These are phyloP conservation scores for Chiua sp. DNA, from an alignment of 1,284 basidiomycete genomes.

Conservation along the genomic window DNA sequence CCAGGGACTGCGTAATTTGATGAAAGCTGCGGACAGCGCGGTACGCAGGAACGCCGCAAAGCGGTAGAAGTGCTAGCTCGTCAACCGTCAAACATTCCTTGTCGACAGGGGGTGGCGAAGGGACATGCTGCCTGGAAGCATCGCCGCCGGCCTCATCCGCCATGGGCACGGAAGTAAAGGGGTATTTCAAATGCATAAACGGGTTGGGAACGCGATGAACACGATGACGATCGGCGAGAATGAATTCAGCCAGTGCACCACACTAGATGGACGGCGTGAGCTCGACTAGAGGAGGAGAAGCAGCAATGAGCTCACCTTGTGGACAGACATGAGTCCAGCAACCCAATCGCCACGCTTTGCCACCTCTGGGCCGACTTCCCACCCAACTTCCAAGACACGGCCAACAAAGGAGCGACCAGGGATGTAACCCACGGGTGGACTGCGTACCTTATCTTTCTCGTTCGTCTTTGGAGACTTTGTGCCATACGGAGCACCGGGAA, in stretches of 20 bases:
- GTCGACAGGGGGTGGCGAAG: constrained; percentile 9
- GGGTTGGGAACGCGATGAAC: constrained; percentile 74
- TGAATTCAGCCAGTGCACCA: constrained; percentile 84
- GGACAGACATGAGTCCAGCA: constrained; percentile 74
- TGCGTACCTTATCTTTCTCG: constrained; percentile 30
- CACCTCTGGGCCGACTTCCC: constrained; percentile 72
- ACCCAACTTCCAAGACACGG: constrained; percentile 77
- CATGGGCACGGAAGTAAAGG: constrained; percentile 8
- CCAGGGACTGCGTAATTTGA: constrained; percentile 36
- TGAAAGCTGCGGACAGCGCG: constrained; percentile 72
- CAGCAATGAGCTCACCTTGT: constrained; percentile 61
- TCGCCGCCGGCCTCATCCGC: constrained; percentile 13
- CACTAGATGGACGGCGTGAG: constrained; percentile 50
- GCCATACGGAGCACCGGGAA: constrained; percentile 30
- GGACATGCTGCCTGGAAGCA: constrained; percentile 15
- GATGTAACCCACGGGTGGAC: constrained; percentile 66
- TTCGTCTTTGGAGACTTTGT: constrained; percentile 33
- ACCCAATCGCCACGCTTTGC: constrained; percentile 83
- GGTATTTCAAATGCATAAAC: constrained; percentile 28
- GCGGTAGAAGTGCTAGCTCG: constrained; percentile 79
- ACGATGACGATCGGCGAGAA: constrained; percentile 80
- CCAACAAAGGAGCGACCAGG: constrained; percentile 88
- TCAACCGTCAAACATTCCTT: constrained; percentile 57
- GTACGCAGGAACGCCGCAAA: constrained; percentile 78
- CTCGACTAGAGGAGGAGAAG: constrained; percentile 12